Percentiles rank a stretch among this genome's conserved stretches.
These are phyloP conservation scores for Eurotiales sp. DNA, from an alignment of 2,329 filamentous ascomycete genomes.

Conservation along the genomic window DNA sequence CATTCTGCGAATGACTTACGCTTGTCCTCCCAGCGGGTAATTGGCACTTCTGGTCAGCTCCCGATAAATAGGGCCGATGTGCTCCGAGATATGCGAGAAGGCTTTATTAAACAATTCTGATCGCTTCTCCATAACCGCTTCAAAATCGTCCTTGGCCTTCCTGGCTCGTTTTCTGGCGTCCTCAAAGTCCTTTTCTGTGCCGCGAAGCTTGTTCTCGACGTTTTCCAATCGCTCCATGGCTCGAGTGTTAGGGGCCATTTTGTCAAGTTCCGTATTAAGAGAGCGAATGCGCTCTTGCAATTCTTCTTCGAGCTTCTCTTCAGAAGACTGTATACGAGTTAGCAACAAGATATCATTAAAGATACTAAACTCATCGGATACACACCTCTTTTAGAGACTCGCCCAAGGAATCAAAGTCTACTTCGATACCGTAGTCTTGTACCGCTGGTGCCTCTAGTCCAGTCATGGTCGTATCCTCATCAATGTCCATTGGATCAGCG, in stretches of 20 bases:
- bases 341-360: slow-evolving; percentile 19
- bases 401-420: slow-evolving; percentile 78
- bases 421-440: slow-evolving; percentile 86
- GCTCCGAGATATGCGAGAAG: slow-evolving; percentile 89
- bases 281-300: slow-evolving; percentile 73
- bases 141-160: slow-evolving; percentile 76
- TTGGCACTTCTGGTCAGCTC: slow-evolving; percentile 85
- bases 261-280: slow-evolving; percentile 77
- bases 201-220: slow-evolving; percentile 75
- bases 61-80: slow-evolving; percentile 91
- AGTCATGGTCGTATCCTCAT: slow-evolving; percentile 58
- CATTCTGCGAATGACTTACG: slow-evolving; percentile 36
- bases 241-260: slow-evolving; percentile 94
- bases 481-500: slow-evolving; percentile 87
- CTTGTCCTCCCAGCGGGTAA: slow-evolving; percentile 87
- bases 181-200: slow-evolving; percentile 86
- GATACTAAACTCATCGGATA: slow-evolving; percentile 17
- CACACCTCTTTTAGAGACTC: slow-evolving; percentile 75
- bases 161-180: slow-evolving; percentile 72
- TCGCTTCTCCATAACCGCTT: slow-evolving; percentile 73
- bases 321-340: slow-evolving; percentile 55
- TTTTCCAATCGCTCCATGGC: slow-evolving; percentile 86
- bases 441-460: slow-evolving; percentile 59
- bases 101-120: slow-evolving; percentile 93
- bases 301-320: slow-evolving; percentile 67